phyloP scores from a whole-genome alignment of 306 rosid genomes.

The Prunus dulcis region DNA sequence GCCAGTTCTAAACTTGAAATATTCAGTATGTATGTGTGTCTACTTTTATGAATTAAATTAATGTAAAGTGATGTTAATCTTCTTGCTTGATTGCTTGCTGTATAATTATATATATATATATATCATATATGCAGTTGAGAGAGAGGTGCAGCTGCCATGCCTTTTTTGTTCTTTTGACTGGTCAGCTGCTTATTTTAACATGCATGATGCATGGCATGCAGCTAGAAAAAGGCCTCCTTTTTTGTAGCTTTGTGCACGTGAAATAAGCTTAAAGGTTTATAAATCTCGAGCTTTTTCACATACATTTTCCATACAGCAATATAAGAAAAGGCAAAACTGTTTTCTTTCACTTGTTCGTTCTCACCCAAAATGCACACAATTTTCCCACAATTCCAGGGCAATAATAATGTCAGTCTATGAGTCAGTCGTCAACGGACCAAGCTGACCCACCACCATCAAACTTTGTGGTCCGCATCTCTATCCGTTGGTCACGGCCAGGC shows the following conservation, averaged over 20 bases:
- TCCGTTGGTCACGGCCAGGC: too few species aligned
- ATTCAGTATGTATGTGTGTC: too few species aligned
- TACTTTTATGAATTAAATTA: background rate
- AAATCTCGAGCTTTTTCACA: conserved; percentile 2
- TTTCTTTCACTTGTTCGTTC: background rate
- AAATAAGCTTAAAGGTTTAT: background rate
- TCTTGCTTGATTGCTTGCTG: too few species aligned
- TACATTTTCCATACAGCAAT: background rate
- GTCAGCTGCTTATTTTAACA: background rate
- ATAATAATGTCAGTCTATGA: too few species aligned
- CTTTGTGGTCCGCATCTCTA: too few species aligned
- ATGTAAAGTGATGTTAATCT: background rate
- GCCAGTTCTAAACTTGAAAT: background rate
- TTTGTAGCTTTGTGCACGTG: conserved; percentile 30
- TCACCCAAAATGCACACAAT: background rate
- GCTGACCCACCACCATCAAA: too few species aligned
- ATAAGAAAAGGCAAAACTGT: background rate
- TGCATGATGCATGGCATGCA: background rate
- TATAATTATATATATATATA: too few species aligned
- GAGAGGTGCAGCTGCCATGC: background rate
- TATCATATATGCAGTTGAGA: background rate
- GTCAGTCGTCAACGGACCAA: too few species aligned
- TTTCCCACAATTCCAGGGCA: background rate
- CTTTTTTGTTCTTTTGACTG: conserved; percentile 11
- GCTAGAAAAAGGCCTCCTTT: conserved; percentile 2